Evolutionary conservation across 208 protist species (phyloP).

Genomic region (Leishmania guyanensis): DNA sequence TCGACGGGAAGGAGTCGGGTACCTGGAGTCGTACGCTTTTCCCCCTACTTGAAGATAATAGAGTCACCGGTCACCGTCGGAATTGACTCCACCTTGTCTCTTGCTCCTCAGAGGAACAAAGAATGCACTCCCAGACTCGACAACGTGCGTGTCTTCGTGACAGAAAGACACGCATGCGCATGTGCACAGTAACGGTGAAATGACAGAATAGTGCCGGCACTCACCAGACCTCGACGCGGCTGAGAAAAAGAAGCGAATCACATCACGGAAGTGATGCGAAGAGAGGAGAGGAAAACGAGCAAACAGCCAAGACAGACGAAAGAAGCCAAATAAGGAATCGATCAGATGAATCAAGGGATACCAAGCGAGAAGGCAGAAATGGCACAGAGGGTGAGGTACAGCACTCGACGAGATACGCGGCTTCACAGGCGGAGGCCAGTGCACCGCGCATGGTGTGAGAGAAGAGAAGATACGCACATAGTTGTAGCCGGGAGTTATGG

Average conservation of each 20-base stretch:
- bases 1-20: not conserved
- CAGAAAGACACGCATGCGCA: not conserved
- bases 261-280: not conserved
- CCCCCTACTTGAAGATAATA: not conserved
- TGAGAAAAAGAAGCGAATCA: not conserved
- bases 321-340: not conserved
- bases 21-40: not conserved
- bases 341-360: not conserved
- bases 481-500: not conserved
- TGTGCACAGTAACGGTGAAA: not conserved
- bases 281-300: not conserved
- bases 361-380: not conserved
- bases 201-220: conserved; percentile 1
- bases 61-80: not conserved
- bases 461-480: not conserved
- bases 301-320: not conserved
- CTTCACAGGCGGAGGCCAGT: not conserved
- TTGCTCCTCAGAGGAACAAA: not conserved
- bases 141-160: not conserved
- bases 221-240: not conserved
- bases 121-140: not conserved
- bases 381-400: not conserved
- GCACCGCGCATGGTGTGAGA: not conserved
- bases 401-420: not conserved
- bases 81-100: not conserved